Percentiles rank a stretch among this genome's conserved stretches.
Conservation (phyloP, 1,139 yeast genomes). For the Schizosaccharomyces versatilis region DNA sequence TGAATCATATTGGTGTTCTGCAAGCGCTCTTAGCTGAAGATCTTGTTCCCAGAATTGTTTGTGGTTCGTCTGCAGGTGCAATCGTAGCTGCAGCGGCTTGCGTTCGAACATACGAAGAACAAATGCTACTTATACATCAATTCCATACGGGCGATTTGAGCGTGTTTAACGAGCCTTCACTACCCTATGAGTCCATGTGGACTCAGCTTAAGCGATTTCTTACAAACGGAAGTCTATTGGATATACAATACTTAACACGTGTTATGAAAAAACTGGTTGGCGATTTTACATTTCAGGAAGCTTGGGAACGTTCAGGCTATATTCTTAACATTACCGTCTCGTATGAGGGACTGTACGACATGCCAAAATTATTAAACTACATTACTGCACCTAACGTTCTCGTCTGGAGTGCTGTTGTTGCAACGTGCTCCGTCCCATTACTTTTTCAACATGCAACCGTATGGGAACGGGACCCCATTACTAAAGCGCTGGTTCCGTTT, state of each 20-base stretch:
- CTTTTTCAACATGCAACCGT: conserved; percentile 71
- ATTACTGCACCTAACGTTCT: conserved; percentile 87
- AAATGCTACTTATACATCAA: conserved; percentile 31
- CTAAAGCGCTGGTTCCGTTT: conserved; percentile 56
- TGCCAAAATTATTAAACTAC: conserved; percentile 64
- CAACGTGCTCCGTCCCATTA: conserved; percentile 85
- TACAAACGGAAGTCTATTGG: conserved; percentile 75
- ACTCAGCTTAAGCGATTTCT: conserved; percentile 38
- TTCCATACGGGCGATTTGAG: conserved; percentile 28
- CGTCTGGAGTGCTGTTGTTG: conserved; percentile 89
- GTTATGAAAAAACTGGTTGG: conserved; percentile 73
- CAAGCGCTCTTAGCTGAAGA: conserved; percentile 54
- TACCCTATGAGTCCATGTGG: conserved; percentile 23
- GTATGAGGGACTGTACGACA: conserved; percentile 33
- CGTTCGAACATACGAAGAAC: conserved; percentile 57
- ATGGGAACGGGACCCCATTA: conserved; percentile 56
- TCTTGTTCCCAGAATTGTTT: conserved; percentile 66
- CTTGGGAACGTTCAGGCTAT: conserved; percentile 64
- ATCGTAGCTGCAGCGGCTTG: conserved; percentile 78
- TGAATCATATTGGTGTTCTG: conserved; percentile 79
- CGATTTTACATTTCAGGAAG: conserved; percentile 83
- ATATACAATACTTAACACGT: conserved; percentile 42
- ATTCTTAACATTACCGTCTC: conserved; percentile 75
- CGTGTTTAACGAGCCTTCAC: conserved; percentile 40
- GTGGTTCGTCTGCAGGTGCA: conserved; percentile 93